Base-by-base conservation (phyloP, 805 yeast genomes). In the Wickerhamomyces hampshirensis region DNA sequence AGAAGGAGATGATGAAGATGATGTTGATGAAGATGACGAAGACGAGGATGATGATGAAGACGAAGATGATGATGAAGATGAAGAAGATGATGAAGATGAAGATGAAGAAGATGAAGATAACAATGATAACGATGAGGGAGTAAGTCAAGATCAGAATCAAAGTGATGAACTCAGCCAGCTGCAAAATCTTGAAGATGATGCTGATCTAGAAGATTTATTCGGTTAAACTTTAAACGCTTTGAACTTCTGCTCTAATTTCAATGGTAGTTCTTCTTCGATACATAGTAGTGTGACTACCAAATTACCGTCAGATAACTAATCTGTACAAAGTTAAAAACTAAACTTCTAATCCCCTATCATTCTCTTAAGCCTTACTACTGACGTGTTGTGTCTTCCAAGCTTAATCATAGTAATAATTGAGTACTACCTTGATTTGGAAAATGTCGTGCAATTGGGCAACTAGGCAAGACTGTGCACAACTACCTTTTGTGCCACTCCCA, bases 21-120 rank as follows among this genome's bases (percentile, higher is more conserved):
- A 53, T 15, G 62, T 53, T 8, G 59, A 53, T 10, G 59, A 50
- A 12, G 58, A 50, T 2, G 62, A 53, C 3, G 39, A 30, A 17
- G 46, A 31, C 5, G 43, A 37, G 23, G 65, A 51, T 2, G 65
- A 57, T 1, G 60, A 53, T 10, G 59, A 55, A 4, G 58, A 53
- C 4, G 62, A 48, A 10, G 58, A 48, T n/a, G 59, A 52, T 5
- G 58, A 44, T 11, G 64, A 59, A 1, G 62, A 57, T 10, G 66
- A 55, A 4, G 63, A 58, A 6, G 65, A 56, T 6, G 66, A 58
- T 4, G 61, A 47, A 10, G 62, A 54, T 3, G 64, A 56, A n/a
- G 67, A 53, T 2, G 52, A 36, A 5, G 51, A 42, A 4, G 53
- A 37, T 11, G 51, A 45, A 6, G 45, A 35, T 1, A 52, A 46